These are phyloP conservation scores for Rhodofomes roseus DNA, from an alignment of 1,284 basidiomycete genomes.

Conservation along the genomic window DNA sequence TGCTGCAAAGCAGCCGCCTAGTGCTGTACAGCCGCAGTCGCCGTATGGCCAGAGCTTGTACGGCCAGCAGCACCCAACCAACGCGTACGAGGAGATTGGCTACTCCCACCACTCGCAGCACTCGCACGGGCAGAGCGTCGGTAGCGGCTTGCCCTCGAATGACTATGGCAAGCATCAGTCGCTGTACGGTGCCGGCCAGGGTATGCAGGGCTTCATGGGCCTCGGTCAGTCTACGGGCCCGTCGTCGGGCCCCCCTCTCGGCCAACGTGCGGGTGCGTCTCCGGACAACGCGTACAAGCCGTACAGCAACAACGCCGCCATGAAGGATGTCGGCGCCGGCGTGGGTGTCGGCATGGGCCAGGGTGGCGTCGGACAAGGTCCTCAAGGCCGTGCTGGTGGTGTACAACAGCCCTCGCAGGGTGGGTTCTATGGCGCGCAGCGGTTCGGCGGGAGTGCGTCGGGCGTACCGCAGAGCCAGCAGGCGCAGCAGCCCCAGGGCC, in stretches of 20 bases:
- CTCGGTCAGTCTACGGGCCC: constrained; percentile 47
- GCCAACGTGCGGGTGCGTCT: constrained; percentile 47
- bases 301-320: constrained; percentile 47
- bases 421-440: constrained; percentile 57
- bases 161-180: constrained; percentile 62
- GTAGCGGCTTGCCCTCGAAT: constrained; percentile 42
- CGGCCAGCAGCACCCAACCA: constrained; percentile 51
- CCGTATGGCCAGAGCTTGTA: constrained; percentile 63
- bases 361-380: constrained; percentile 40
- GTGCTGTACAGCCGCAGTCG: constrained; percentile 53
- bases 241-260: constrained; percentile 42
- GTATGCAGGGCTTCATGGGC: constrained; percentile 69
- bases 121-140: constrained; percentile 46
- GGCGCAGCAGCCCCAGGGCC: constrained; percentile 37
- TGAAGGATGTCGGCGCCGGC: constrained; percentile 56
- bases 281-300: constrained; percentile 74
- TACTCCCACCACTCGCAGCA: constrained; percentile 57
- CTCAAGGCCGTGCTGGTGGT: constrained; percentile 39
- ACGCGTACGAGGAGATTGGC: constrained; percentile 64
- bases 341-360: constrained; percentile 39
- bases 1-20: constrained; percentile 56
- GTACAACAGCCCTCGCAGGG: constrained; percentile 50
- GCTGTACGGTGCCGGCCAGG: constrained; percentile 54
- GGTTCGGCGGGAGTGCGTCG: constrained; percentile 49
- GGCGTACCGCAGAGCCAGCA: constrained; percentile 44